Percentiles rank a stretch among this genome's conserved stretches.
These are phyloP conservation scores for Pterocarpus santalinus DNA, from an alignment of 306 rosid species.

Conservation along the genomic window DNA sequence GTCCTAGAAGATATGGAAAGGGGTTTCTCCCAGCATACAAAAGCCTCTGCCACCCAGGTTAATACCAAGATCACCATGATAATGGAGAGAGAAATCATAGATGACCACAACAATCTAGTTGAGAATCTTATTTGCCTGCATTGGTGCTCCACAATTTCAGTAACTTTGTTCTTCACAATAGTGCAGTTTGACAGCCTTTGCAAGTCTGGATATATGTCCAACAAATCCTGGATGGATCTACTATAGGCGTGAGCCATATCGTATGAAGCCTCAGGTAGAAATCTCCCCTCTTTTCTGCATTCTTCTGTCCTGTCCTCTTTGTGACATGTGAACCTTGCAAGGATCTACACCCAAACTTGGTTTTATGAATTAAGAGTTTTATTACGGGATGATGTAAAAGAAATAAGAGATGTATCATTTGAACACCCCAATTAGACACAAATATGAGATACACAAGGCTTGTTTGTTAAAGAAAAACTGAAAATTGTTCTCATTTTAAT, in stretches of 20 bases:
- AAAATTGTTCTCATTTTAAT: too few species aligned
- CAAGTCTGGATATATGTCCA: conserved; percentile 70
- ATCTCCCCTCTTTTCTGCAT: conserved; percentile 60
- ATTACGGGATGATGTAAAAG: background rate
- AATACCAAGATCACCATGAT: conserved; percentile 64
- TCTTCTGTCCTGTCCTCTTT: conserved; percentile 29
- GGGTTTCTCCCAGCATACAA: conserved; percentile 54
- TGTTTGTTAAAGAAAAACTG: too few species aligned
- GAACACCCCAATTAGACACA: too few species aligned
- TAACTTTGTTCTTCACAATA: conserved; percentile 56
- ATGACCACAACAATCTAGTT: conserved; percentile 59
- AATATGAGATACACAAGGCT: too few species aligned
- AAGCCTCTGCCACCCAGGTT: conserved; percentile 52
- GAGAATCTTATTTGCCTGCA: conserved; percentile 62
- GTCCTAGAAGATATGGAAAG: conserved; percentile 45
- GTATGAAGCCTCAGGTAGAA: conserved; percentile 56
- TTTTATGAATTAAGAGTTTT: background rate
- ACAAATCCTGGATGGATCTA: conserved; percentile 63
- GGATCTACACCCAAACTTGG: conserved; percentile 45
- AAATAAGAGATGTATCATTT: too few species aligned
- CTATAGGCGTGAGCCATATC: conserved; percentile 72
- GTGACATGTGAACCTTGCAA: conserved; percentile 59
- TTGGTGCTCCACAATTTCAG: conserved; percentile 67
- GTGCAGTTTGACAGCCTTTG: conserved; percentile 63
- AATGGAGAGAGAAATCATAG: conserved; percentile 65